These are phyloP conservation scores for Hawksworthiomyces lignivorus DNA, from an alignment of 2,329 filamentous ascomycete species.

Conservation along the genomic window DNA sequence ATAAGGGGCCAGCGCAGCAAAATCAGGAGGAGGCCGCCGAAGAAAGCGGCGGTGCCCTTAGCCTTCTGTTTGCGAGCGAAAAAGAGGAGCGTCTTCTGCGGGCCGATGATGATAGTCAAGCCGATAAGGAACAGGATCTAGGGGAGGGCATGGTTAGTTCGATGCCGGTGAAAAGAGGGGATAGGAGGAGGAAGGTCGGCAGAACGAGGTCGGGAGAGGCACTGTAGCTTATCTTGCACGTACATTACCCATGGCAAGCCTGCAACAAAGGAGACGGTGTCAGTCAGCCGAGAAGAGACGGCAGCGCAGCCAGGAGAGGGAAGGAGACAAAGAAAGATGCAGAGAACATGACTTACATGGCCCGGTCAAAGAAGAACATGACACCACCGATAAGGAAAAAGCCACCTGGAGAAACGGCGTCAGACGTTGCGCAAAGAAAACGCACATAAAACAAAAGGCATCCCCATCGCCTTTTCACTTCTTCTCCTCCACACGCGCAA, in stretches of 20 bases:
- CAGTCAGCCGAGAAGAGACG: neutral
- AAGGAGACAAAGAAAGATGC: neutral
- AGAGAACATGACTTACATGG: conserved; percentile 57
- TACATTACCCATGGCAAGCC: conserved; percentile 97
- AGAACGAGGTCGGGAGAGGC: conserved; percentile 9
- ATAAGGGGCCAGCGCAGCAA: conserved; percentile 84
- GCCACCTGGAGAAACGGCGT: conserved; percentile 54
- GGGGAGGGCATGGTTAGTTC: neutral
- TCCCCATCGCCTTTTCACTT: too few relatives aligned
- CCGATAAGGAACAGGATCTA: conserved; percentile 97
- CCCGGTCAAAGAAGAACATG: conserved; percentile 94
- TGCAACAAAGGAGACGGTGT: conserved; percentile 26
- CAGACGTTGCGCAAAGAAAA: neutral
- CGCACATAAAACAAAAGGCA: neutral
- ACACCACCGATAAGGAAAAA: conserved; percentile 94
- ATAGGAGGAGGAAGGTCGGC: conserved; percentile 2
- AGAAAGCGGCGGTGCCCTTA: conserved; percentile 85
- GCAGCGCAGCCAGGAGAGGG: too few relatives aligned
- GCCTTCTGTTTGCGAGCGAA: conserved; percentile 91
- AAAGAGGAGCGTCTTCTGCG: conserved; percentile 85
- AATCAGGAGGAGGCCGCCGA: conserved; percentile 74
- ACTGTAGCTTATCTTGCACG: conserved; percentile 18
- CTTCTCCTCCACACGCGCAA: too few relatives aligned
- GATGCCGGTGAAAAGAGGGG: too few relatives aligned
- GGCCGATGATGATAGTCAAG: conserved; percentile 89